phyloP scores from a whole-genome alignment of 2,329 filamentous ascomycete genomes.

The Aspergillaceae sp. region DNA sequence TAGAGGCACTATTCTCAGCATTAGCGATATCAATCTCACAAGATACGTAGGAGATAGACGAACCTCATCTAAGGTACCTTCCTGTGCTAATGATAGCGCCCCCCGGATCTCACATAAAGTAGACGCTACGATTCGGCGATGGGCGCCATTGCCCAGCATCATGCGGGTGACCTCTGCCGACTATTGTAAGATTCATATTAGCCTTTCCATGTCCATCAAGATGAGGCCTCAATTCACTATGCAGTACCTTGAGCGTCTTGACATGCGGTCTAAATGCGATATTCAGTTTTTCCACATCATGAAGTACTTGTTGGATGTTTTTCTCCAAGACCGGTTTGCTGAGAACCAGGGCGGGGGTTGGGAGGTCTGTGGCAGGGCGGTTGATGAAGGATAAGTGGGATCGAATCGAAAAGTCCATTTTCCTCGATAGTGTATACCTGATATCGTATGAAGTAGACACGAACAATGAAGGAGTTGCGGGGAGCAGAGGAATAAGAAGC shows the following conservation, averaged over 20 bases:
- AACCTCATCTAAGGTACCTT: constrained; percentile 34
- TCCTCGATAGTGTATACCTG: constrained; percentile 3
- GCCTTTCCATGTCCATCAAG: neutral
- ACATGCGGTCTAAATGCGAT: constrained; percentile 37
- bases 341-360: constrained; percentile 34
- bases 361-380: constrained; percentile 25
- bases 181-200: neutral
- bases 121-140: constrained; percentile 34
- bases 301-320: constrained; percentile 30
- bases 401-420: constrained; percentile 24
- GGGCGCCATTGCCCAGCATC: constrained; percentile 34
- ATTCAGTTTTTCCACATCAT: constrained; percentile 32
- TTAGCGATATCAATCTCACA: too few relatives aligned
- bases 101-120: constrained; percentile 36
- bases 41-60: neutral
- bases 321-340: constrained; percentile 30
- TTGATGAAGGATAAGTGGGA: constrained; percentile 31
- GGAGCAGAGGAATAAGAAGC: too few relatives aligned
- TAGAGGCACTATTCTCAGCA: constrained; percentile 24
- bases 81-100: constrained; percentile 29
- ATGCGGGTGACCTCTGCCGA: constrained; percentile 27
- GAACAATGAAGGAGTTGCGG: too few relatives aligned
- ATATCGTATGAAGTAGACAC: too few relatives aligned
- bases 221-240: neutral
- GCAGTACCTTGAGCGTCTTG: constrained; percentile 37